Base-by-base conservation (phyloP, 805 yeast genomes). In the Zygosaccharomyces bisporus region DNA sequence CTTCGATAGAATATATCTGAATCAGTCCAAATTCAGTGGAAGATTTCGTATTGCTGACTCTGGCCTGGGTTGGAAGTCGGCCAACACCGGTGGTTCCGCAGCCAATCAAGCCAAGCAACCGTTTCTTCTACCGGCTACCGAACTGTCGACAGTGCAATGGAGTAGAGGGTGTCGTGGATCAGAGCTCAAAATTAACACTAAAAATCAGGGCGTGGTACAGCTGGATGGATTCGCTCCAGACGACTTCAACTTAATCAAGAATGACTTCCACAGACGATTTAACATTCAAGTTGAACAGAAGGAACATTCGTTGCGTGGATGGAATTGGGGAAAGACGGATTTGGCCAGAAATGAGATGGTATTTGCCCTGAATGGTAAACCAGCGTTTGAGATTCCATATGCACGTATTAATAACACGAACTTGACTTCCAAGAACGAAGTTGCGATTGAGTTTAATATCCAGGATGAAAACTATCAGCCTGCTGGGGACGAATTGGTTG, bases 241-340 rank as follows among this genome's bases (percentile, higher is more conserved):
- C 48, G 96, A 91, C 60, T 83, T 86, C 58, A 79, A 80, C 47
- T 74, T 83, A 48, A 71, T 93, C 58, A 91, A 90, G 65, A 84
- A 78, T 59, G 95, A 90, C 53, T 72, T 93, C 54, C 89, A 85
- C 60, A 74, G 89, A 54, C 77, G 84, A 58, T 87, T 89, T 66
- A 73, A 72, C 44, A 71, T 86, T 34, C 77, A 77, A 44, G 73
- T 93, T 46, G 98, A 93, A 56, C 83, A 77, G 50, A 80, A 75
- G 57, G 98, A 91, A 57, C 99, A 93, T 67, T 85, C 96, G 4
- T 71, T 93, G 52, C 79, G 96, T 69, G 99, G 99, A 24, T 93
- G 99, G 99, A 93, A 93, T 67, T 93, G 99, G 99, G 99, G 99
- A 43, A 81, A 83, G 52, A 75, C 91, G 12, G 96, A 90, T 63